Base-by-base conservation (phyloP, 2,329 filamentous ascomycete species). In the Helminthosporium solani region DNA sequence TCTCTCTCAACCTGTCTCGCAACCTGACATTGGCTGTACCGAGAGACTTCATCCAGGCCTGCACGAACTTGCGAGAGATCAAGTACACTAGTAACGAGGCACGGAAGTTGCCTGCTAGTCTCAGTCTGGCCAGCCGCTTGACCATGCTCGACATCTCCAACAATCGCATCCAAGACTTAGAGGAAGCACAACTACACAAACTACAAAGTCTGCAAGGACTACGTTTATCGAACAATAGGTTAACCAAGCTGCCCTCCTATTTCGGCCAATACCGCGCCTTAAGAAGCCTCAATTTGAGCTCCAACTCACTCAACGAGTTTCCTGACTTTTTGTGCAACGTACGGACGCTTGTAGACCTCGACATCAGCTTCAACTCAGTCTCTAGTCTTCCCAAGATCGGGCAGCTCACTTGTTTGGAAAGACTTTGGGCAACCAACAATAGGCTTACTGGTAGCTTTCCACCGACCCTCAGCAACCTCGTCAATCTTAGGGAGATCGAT, bases 351-450 rank as follows among this genome's bases (percentile, higher is more conserved):
- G 88, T 96, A 11, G 92, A 99, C 65, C 81, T 99, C 33, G 94
- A 99, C 62, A 83, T 99, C 64, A 97, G 92, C 67, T 99, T 99
- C 80, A 99, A 99, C 66, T 82, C 85, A 33, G 96, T 99, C 52
- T 81, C 82, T 9, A 81, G 76, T 43, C 74, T 99, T 7, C 90
- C 91, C 0, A 84, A 86, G 52, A 88, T 99, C 54, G 89, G 90
- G 6, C 83, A 84, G 44, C 73, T 99, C 47, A 83, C 79, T 47
- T 88, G 85, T 44, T 74, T 99, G 30, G 94, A 97, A 70, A 85
- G 91, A 53, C 80, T 99, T 23, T 90, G 94, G 74, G 92, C 96
- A 57, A 97, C 94, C 2, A 99, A 99, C 73, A 99, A 99, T 71
- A 85, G 87, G 50, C 75, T 99, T 12, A 80, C 81, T 16, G 88